Base-by-base conservation (phyloP, 164 flowering plant species). In the Tetrastigma voinierianum region DNA sequence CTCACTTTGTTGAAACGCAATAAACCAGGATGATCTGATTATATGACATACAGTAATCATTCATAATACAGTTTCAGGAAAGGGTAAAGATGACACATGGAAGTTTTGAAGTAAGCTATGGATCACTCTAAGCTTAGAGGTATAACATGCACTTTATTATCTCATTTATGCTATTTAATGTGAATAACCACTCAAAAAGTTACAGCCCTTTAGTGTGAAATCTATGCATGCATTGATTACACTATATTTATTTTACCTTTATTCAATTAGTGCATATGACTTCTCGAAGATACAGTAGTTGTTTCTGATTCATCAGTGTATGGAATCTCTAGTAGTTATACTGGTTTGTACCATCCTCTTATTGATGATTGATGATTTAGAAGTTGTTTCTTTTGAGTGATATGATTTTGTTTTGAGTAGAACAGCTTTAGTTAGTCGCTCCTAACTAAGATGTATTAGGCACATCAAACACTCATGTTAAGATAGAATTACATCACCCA, bases 41-140 rank as follows among this genome's bases (percentile, higher is more conserved):
- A 71, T 95, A 75, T 95, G 99, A 7, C 99, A 98, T 65, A 3
- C 77, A 55, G 98, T 95, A 66, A 83, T 95, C 57, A 78, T 95
- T 72, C 97, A 89, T 74, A 95, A 95, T 65, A 92, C 98, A 59
- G 64, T 70, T 62, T 81, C 92, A 19, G 98, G 99, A 56, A 90
- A 84, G 82, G 76, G 84, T 79, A 89, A 77, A 78, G 98, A 90
- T 53, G 99, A 46, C 96, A 89, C 67, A 77, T 85, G 85, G 99
- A 96, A 74, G 97, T 98, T 67, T 74, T 87, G 79, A 96, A 87
- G 87, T 89, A 80, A 72, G 75, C 75, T 55, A 90, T 96, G 98
- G 97, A 96, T 77, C 82, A 18, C n/a, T n/a, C n/a, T 77, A 83
- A 69, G 57, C 84, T 96, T 74, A 89, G 83, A 96, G 99, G 99